These are phyloP conservation scores for Paramecium biaurelia DNA, from an alignment of 73 alveolate species.

Conservation along the genomic window DNA sequence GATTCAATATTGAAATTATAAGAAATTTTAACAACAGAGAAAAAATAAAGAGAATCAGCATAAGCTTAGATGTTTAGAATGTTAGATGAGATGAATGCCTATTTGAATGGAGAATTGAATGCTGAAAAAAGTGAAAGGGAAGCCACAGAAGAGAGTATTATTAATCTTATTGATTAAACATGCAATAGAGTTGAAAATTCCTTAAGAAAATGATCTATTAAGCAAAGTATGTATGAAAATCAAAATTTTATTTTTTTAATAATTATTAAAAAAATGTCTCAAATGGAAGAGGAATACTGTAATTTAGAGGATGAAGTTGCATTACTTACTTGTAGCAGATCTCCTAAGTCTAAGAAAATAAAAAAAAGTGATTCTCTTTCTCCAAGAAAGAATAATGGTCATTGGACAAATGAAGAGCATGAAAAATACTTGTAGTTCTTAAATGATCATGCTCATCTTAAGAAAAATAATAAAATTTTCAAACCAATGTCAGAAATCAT, in stretches of 20 bases:
- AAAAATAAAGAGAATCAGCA: constrained; percentile 17
- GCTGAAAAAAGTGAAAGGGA: constrained; percentile 65
- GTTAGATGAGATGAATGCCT: constrained; percentile 71
- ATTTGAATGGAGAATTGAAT: constrained; percentile 63
- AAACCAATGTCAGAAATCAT: constrained; percentile 43
- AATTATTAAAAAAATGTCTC: not conserved
- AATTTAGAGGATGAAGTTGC: not conserved
- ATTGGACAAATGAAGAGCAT: constrained; percentile 52
- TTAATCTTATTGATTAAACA: constrained; percentile 74
- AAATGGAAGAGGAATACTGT: not conserved
- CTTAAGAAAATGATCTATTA: constrained; percentile 45
- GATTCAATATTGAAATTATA: constrained; percentile 75
- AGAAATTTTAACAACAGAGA: constrained; percentile 67
- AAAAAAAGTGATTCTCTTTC: not conserved
- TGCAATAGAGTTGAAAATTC: constrained; percentile 76
- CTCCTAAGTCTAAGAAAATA: not conserved
- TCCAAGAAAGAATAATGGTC: constrained; percentile 16
- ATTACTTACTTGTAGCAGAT: not conserved
- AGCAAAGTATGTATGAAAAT: not conserved
- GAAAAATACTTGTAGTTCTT: constrained; percentile 18
- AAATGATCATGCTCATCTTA: constrained; percentile 7
- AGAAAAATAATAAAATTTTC: constrained; percentile 9
- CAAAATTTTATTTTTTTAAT: not conserved
- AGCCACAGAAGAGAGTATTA: constrained; percentile 71
- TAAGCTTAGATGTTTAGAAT: constrained; percentile 66